Evolutionary conservation across 768 basidiomycete species (phyloP).

Genomic region (Calvatia gigantea): DNA sequence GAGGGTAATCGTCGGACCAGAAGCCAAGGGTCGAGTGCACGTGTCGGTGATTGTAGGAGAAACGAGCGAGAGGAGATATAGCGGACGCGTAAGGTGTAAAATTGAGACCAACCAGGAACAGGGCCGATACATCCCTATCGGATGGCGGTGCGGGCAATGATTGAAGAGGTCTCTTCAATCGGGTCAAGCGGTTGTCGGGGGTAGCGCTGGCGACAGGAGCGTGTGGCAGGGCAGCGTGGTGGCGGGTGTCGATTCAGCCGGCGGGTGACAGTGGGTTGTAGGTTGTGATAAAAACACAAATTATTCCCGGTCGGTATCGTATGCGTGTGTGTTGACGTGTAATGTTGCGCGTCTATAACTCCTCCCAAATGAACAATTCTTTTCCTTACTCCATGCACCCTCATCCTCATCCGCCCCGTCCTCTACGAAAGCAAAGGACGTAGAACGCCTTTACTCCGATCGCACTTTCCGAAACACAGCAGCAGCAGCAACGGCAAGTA

Average conservation of each 20-base stretch:
- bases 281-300: background rate
- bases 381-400: background rate
- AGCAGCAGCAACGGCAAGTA: conserved; percentile 65
- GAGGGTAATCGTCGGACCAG: background rate
- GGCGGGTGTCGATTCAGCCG: background rate
- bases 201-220: too few relatives aligned
- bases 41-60: background rate
- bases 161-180: background rate
- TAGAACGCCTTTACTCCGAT: too few relatives aligned
- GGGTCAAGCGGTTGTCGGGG: background rate
- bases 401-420: background rate
- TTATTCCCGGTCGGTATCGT: background rate
- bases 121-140: too few relatives aligned
- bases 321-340: background rate
- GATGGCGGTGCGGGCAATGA: too few relatives aligned
- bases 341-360: background rate
- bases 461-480: conserved; percentile 74
- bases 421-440: too few relatives aligned
- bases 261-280: background rate
- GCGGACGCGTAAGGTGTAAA: too few relatives aligned
- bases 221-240: too few relatives aligned
- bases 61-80: background rate
- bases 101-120: too few relatives aligned
- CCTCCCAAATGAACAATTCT: too few relatives aligned
- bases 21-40: background rate